Evolutionary conservation across 1,139 yeast species (phyloP).

Genomic region (Insectozyma bohioensis): DNA sequence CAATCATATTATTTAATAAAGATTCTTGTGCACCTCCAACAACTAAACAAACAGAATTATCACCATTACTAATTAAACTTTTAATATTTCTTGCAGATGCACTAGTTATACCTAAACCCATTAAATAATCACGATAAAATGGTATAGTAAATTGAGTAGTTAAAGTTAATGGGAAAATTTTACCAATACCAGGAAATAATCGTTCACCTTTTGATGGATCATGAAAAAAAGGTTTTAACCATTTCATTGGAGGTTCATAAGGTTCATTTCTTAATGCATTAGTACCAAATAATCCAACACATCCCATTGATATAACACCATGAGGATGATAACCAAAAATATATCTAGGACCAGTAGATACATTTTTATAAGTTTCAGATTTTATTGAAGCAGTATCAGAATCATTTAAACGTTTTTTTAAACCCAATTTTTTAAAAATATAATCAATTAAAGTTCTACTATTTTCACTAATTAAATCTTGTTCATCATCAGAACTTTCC

Average conservation of each 20-base stretch:
- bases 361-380: slow-evolving; percentile 22
- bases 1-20: slow-evolving; percentile 50
- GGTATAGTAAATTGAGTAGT: slow-evolving; percentile 88
- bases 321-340: slow-evolving; percentile 96
- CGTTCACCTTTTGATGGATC: slow-evolving; percentile 43
- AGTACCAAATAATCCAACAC: slow-evolving; percentile 81
- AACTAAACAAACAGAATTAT: slow-evolving; percentile 80
- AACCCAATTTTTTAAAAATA: slow-evolving; percentile 38
- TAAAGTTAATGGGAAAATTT: slow-evolving; percentile 74
- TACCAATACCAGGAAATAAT: slow-evolving; percentile 77
- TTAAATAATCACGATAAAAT: slow-evolving; percentile 79
- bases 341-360: slow-evolving; percentile 71
- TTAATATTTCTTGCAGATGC: slow-evolving; percentile 77
- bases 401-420: slow-evolving; percentile 40
- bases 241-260: slow-evolving; percentile 49
- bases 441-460: slow-evolving; percentile 39
- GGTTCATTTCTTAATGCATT: slow-evolving; percentile 62
- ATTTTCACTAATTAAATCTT: slow-evolving; percentile 42
- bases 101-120: slow-evolving; percentile 80
- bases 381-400: slow-evolving; percentile 10
- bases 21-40: slow-evolving; percentile 97
- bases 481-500: slow-evolving; percentile 37
- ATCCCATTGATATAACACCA: slow-evolving; percentile 93
- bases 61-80: slow-evolving; percentile 60
- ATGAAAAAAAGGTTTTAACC: slow-evolving; percentile 48